Evolutionary conservation across 2,329 filamentous ascomycete genomes (phyloP), one percentile per base, ranked within the genome.

Genomic region (Lachnum nothofagi): DNA sequence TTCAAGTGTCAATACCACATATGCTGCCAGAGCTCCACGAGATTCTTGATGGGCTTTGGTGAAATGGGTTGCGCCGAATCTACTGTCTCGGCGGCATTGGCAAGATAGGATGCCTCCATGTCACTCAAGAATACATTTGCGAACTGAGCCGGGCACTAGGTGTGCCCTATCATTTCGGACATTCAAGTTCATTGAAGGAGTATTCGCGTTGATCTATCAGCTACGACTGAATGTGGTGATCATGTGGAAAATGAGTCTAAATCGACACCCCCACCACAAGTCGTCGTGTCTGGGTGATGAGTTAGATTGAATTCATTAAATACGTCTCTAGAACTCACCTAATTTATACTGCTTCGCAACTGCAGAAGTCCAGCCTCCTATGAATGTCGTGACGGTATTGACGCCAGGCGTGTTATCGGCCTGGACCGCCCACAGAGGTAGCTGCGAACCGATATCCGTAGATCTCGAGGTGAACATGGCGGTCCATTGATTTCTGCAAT

Each of bases 401-500:
- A 56, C 55, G 5, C 59, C 59, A 1, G 54, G 48, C 16, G 45
- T 41, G 19, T 29, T 42, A 42, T 61, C 58, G 12, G 46, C 29
- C 31, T 61, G 59, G 2, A 61, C 59, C n/a, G 59, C 58, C 57
- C 55, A 61, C 17, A 61, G 53, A 5, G 59, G 59, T 1, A 61
- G 44, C 27, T 60, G 46, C 27, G 54, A 60, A 6, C 51, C 59
- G 19, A 61, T 53, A 40, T 61, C 53, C 10, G 58, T 55, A 3
- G 45, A 45, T n/a, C 54, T 44, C 2, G 48, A 51, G 1, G 53
- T 42, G 31, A 61, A 61, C 52, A 61, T 61, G 1, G 40, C 34
- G 2, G 51, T 55, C 59, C 59, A 61, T 54, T 61, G 57, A 44
- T 59, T 59, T 6, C 59, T 60, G 43, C 16, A 29, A 23, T 14